Conservation (phyloP, 1,284 basidiomycete genomes). For the Cutaneotrichosporon sp. region DNA sequence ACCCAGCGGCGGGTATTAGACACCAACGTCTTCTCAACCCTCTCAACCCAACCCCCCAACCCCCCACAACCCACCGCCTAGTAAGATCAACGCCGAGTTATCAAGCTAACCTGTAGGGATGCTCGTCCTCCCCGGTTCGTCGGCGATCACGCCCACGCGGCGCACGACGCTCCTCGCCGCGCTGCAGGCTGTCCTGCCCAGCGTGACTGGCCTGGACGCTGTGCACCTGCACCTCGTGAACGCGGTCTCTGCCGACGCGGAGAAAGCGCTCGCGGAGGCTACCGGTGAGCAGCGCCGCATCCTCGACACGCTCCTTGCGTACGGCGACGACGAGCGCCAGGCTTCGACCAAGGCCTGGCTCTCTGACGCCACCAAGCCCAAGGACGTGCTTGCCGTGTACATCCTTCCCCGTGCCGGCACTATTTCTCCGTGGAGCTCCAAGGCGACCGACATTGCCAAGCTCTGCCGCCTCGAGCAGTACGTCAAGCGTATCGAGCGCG, state of each 20-base stretch:
- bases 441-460: conserved; percentile 91
- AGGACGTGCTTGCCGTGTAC: conserved; percentile 61
- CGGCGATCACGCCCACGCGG: conserved; percentile 67
- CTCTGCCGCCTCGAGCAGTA: conserved; percentile 74
- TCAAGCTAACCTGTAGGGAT: conserved; percentile 32
- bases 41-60: conserved; percentile 4
- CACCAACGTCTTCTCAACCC: conserved; percentile 12
- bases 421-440: conserved; percentile 94
- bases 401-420: conserved; percentile 76
- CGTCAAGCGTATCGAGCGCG: conserved; percentile 80
- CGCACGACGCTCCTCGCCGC: conserved; percentile 66
- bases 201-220: conserved; percentile 71
- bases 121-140: conserved; percentile 65
- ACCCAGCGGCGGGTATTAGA: not conserved
- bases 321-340: conserved; percentile 69
- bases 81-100: not conserved
- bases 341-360: conserved; percentile 43
- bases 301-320: conserved; percentile 75
- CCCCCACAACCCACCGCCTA: not conserved
- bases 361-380: conserved; percentile 28
- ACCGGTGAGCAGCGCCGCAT: conserved; percentile 59
- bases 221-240: conserved; percentile 85
- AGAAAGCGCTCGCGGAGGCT: conserved; percentile 58
- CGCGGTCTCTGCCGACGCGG: conserved; percentile 57
- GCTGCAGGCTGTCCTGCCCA: conserved; percentile 61